phyloP scores from a whole-genome alignment of 345 rosid species.

The Hirschfeldia incana region DNA sequence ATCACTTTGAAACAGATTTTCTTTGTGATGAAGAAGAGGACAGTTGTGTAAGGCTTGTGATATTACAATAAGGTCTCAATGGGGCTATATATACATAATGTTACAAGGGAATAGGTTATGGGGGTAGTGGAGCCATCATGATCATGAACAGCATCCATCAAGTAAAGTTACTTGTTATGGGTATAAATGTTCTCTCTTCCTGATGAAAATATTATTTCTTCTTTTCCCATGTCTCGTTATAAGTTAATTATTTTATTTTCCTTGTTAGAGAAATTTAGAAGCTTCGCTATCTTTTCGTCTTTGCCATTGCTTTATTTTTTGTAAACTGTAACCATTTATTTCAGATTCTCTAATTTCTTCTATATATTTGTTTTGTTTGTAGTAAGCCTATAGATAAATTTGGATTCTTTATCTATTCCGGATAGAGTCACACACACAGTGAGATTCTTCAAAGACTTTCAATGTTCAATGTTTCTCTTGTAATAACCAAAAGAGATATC shows the following conservation, averaged over 20 bases:
- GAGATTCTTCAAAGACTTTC: slow-evolving; percentile 32
- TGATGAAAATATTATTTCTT: slow-evolving; percentile 36
- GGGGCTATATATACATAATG: slow-evolving; percentile 40
- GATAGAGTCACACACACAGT: slow-evolving; percentile 30
- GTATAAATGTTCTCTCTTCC: slow-evolving; percentile 25
- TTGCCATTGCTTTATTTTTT: slow-evolving; percentile 10
- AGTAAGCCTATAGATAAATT: slow-evolving; percentile 5
- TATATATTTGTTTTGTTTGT: not conserved
- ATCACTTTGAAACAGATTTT: slow-evolving; percentile 6
- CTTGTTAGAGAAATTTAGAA: slow-evolving; percentile 10
- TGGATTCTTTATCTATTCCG: slow-evolving; percentile 17
- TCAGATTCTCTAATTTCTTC: not conserved
- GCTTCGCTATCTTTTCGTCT: slow-evolving; percentile 27
- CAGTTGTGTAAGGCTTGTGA: slow-evolving; percentile 16
- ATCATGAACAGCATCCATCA: slow-evolving; percentile 20
- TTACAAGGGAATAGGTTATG: slow-evolving; percentile 20
- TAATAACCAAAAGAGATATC: slow-evolving; percentile 16
- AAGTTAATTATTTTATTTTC: slow-evolving; percentile 2
- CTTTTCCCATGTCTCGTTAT: not conserved
- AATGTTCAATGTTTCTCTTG: slow-evolving; percentile 23
- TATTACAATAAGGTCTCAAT: slow-evolving; percentile 11
- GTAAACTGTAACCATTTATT: not conserved
- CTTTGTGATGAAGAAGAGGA: slow-evolving; percentile 21
- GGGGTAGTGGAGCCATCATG: slow-evolving; percentile 36
- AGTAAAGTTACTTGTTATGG: slow-evolving; percentile 18